Evolutionary conservation across 805 yeast genomes (phyloP).

Genomic region (Kodamaea restingae): DNA sequence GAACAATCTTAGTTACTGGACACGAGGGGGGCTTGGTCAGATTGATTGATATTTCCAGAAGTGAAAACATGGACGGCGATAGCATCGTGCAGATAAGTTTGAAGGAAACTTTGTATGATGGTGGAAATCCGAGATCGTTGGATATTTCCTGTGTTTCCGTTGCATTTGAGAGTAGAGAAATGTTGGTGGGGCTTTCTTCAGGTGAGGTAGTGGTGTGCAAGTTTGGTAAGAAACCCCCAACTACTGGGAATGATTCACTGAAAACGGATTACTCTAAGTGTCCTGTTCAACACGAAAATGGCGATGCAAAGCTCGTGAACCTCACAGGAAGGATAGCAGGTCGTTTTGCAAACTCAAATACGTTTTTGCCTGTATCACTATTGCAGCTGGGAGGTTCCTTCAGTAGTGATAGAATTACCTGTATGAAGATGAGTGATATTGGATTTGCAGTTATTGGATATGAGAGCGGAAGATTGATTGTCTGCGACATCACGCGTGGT

Average conservation of each 20-base stretch:
- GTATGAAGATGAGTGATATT: conserved; percentile 63
- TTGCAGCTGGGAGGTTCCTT: conserved; percentile 17
- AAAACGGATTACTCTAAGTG: conserved; percentile 27
- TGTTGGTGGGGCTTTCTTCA: conserved; percentile 60
- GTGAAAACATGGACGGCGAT: conserved; percentile 45
- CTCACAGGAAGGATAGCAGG: conserved; percentile 53
- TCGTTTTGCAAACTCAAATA: conserved; percentile 23
- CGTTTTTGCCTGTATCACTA: conserved; percentile 33
- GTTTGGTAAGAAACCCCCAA: conserved; percentile 49
- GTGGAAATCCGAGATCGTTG: conserved; percentile 31
- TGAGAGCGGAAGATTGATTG: conserved; percentile 65
- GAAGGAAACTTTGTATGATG: conserved; percentile 29
- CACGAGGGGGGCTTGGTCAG: conserved; percentile 82
- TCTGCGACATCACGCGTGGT: conserved; percentile 71
- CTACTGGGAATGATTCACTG: conserved; percentile 9
- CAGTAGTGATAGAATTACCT: conserved; percentile 45
- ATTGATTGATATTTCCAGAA: conserved; percentile 77
- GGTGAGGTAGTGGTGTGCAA: conserved; percentile 77
- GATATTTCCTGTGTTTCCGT: conserved; percentile 61
- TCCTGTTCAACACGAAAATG: conserved; percentile 29
- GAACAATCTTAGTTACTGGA: conserved; percentile 65
- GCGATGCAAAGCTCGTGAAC: conserved; percentile 41
- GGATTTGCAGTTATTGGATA: conserved; percentile 86
- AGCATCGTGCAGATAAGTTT: conserved; percentile 31
- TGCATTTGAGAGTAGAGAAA: conserved; percentile 72